Base-by-base conservation (phyloP, 2,329 filamentous ascomycete genomes). In the Hirsutella thompsonii region DNA sequence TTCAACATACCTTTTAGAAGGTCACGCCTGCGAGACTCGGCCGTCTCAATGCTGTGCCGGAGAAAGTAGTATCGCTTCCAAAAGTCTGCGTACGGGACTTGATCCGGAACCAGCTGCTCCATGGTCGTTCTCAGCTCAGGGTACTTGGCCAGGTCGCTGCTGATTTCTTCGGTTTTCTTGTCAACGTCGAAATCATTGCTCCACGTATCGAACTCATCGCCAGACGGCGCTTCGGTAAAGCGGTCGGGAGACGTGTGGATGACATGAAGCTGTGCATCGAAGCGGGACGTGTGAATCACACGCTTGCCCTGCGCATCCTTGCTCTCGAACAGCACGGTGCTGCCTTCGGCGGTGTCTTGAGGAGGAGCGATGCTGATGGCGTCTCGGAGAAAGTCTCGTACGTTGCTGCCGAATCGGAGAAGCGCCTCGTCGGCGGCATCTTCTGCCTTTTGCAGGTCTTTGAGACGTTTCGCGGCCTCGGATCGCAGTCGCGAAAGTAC, bases 51-150 rank as follows among this genome's bases (percentile, higher is more conserved):
- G 14, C 92, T 86, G 55, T 93, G 83, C 53, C 90, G 74, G 47
- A 96, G 66, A 67, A 94, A 98, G 60, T 96, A 96, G 63, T 98
- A 98, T 42, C 92, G 74, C 57, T 76, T 83, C 90, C 92, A 98
- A 59, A 98, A 98, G 40, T 83, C 76, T 40, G 69, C 73, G 55
- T 98, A 98, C 28, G 89, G 74, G n/a, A 95, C 85, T 51, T 78
- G 76, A 60, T 89, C 88, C 1, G 92, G 92, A n/a, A 98, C 92
- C 42, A 94, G 67, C 65, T 83, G 88, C 72, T 95, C 92, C 90
- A 98, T 96, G 0, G 88, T 88, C 20, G 72, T 64, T 51, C 89
- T 72, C 52, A 98, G 66, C 61, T 96, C 90, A 9, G 81, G 76
- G 55, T 94, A 94, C 57, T 83, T 86, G 49, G 89, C 80, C 49